Percentiles rank a stretch among this genome's conserved stretches.
These are phyloP conservation scores for Gentiana straminea DNA, from an alignment of 257 asterid species.

Conservation along the genomic window DNA sequence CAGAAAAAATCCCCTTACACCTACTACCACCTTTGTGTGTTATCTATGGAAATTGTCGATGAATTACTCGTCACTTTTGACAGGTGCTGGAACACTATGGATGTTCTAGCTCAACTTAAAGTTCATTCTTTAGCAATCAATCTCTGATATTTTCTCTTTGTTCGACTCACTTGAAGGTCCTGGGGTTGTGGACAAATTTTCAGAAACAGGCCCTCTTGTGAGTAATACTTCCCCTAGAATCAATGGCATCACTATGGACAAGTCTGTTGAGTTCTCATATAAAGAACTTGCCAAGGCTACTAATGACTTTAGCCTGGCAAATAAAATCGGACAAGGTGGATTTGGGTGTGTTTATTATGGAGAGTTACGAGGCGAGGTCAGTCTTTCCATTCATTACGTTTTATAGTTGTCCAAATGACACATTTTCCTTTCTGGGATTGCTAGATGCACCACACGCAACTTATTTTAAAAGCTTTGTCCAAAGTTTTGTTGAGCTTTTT, in stretches of 20 bases:
- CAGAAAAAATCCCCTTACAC: too few species aligned
- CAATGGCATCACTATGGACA: slow-evolving; percentile 61
- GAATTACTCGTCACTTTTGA: too few species aligned
- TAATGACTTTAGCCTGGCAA: slow-evolving; percentile 36
- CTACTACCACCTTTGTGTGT: too few species aligned
- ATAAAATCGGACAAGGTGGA: slow-evolving; percentile 87
- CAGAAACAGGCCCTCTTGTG: slow-evolving; percentile 27
- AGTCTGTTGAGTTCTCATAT: slow-evolving; percentile 62
- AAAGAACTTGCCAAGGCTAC: slow-evolving; percentile 68
- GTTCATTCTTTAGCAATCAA: too few species aligned
- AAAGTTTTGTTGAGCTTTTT: too few species aligned
- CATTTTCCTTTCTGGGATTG: background rate
- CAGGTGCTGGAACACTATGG: too few species aligned
- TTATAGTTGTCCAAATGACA: background rate
- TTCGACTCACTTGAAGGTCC: slow-evolving; percentile 16
- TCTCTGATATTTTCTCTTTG: too few species aligned
- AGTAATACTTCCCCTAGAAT: slow-evolving; percentile 29
- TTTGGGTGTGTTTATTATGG: slow-evolving; percentile 70
- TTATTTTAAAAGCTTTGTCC: too few species aligned
- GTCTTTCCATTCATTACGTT: slow-evolving; percentile 12
- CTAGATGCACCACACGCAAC: too few species aligned
- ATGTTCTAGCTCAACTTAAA: too few species aligned
- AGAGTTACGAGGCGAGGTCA: slow-evolving; percentile 80
- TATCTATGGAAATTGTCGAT: too few species aligned
- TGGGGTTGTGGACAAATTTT: slow-evolving; percentile 18